These are phyloP conservation scores for Schoenoplectus tabernaemontani DNA, from an alignment of 202 grass and related monocot genomes.

Conservation along the genomic window DNA sequence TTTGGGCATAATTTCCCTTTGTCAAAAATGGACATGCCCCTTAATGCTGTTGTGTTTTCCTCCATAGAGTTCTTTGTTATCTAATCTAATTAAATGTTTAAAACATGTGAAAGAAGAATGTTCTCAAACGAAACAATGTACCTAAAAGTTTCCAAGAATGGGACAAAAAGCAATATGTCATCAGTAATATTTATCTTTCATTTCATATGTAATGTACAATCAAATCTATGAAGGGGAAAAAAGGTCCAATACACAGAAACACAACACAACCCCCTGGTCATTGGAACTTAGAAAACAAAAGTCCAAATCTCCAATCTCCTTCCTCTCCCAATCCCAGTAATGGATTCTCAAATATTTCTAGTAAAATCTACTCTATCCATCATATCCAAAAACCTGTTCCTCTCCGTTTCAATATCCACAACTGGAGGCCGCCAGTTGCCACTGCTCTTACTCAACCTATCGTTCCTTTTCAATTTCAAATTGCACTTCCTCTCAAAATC, in stretches of 20 bases:
- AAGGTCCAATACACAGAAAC: conserved; percentile 15
- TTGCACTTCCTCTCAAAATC: conserved; percentile 22
- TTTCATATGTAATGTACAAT: conserved; percentile 27
- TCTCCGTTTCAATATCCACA: conserved; percentile 35
- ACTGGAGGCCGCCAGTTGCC: conserved; percentile 25
- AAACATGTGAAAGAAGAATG: too few relatives aligned
- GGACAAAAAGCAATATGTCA: too few relatives aligned
- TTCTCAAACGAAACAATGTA: not conserved
- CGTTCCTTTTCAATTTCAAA: conserved; percentile 36
- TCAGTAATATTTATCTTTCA: not conserved
- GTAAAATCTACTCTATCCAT: conserved; percentile 36
- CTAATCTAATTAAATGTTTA: not conserved
- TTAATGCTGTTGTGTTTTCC: not conserved
- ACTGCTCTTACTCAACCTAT: conserved; percentile 69
- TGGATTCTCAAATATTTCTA: conserved; percentile 23
- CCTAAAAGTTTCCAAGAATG: too few relatives aligned
- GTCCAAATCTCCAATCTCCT: not conserved
- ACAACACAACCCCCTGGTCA: not conserved
- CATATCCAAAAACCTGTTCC: conserved; percentile 48
- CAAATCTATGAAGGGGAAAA: conserved; percentile 17
- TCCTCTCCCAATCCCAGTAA: not conserved
- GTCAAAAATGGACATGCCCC: not conserved
- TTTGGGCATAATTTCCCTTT: not conserved
- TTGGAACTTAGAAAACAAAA: conserved; percentile 14
- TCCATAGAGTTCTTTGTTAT: not conserved